phyloP scores from a whole-genome alignment of 345 rosid species.

The Acer yangbiense region DNA sequence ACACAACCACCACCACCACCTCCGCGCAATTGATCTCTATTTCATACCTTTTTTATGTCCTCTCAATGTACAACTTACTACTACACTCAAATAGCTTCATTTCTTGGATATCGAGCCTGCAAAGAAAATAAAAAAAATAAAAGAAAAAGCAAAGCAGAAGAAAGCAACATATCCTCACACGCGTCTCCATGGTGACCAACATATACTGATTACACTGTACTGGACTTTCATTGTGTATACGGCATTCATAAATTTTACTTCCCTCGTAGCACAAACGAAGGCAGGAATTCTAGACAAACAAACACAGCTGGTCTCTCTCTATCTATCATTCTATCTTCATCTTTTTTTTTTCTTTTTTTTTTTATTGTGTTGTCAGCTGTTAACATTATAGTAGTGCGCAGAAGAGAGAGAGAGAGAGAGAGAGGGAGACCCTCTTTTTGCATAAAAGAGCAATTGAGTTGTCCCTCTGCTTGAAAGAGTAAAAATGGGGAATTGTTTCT shows the following conservation, averaged over 20 bases:
- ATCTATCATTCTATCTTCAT: no score
- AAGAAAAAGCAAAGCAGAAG: slow-evolving; percentile 18
- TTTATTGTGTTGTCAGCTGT: background rate
- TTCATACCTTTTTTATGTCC: slow-evolving; percentile 15
- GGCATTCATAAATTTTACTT: slow-evolving; percentile 2
- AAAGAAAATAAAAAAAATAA: slow-evolving; percentile 15
- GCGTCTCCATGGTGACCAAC: slow-evolving; percentile 11
- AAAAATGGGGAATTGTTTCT: slow-evolving; percentile 8
- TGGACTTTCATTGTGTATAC: background rate
- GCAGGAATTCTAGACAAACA: slow-evolving; percentile 18
- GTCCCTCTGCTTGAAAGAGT: slow-evolving; percentile 10
- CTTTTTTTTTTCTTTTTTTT: background rate
- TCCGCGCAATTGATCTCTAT: slow-evolving; percentile 17
- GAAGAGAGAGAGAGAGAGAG: no score
- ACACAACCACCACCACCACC: slow-evolving; percentile 29
- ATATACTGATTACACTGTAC: slow-evolving; percentile 17
- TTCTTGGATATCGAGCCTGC: slow-evolving; percentile 39
- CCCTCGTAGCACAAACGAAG: slow-evolving; percentile 4
- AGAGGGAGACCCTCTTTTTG: background rate
- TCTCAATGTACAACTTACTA: slow-evolving; percentile 1
- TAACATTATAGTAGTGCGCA: slow-evolving; percentile 1
- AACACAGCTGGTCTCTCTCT: background rate
- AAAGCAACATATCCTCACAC: slow-evolving; percentile 37
- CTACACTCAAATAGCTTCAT: background rate
- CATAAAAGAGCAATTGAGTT: slow-evolving; percentile 26